phyloP scores from a whole-genome alignment of 306 rosid genomes.

The Fragaria vesca region DNA sequence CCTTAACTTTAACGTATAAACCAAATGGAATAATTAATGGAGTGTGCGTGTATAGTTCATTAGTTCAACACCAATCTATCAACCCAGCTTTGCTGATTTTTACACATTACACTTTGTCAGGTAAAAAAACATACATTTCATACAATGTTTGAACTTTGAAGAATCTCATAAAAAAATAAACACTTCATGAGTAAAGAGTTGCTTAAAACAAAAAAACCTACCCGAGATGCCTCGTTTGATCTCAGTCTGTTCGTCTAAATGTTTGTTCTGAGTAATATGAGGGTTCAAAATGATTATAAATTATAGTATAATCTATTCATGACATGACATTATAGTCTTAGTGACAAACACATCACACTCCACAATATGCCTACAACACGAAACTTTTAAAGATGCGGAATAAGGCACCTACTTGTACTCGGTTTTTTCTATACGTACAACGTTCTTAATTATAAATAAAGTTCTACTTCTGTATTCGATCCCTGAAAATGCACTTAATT shows the following conservation, averaged over 20 bases:
- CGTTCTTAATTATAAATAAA: not conserved
- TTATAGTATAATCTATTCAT: not conserved
- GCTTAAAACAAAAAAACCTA: not conserved
- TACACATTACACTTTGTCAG: too few species aligned
- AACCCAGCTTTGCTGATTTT: too few species aligned
- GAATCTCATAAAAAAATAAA: too few species aligned
- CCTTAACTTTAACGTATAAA: not conserved
- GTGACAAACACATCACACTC: conserved; percentile 8
- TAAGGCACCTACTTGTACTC: not conserved
- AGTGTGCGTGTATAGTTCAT: too few species aligned
- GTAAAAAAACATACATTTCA: too few species aligned
- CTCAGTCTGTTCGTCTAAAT: not conserved
- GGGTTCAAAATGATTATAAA: not conserved
- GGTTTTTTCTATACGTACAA: not conserved
- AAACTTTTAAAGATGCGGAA: not conserved
- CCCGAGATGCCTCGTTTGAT: not conserved
- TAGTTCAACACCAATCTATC: too few species aligned
- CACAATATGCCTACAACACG: not conserved
- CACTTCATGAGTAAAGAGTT: not conserved
- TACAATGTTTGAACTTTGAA: too few species aligned
- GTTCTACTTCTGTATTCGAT: not conserved
- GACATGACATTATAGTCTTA: not conserved
- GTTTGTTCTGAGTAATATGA: not conserved
- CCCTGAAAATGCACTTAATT: not conserved
- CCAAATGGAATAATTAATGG: not conserved